These are phyloP conservation scores for Linum lewisii DNA, from an alignment of 345 rosid species.

Conservation along the genomic window DNA sequence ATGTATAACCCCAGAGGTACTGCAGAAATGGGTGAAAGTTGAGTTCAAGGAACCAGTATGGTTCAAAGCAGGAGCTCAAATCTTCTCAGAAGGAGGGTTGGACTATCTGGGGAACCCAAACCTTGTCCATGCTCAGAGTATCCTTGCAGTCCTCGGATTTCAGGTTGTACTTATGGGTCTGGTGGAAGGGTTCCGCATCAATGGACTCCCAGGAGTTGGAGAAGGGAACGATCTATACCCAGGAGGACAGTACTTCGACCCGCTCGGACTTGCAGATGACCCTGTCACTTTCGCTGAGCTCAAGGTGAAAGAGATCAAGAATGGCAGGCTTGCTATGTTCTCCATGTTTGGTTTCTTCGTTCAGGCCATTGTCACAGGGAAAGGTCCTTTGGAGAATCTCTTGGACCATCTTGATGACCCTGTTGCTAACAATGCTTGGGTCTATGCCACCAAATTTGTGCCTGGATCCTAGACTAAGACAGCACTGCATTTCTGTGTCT, in stretches of 20 bases:
- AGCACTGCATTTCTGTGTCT: neutral
- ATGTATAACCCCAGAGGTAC: constrained; percentile 89
- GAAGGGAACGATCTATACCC: constrained; percentile 94
- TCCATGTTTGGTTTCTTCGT: constrained; percentile 98
- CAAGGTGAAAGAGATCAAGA: constrained; percentile 95
- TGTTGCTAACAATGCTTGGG: constrained; percentile 98
- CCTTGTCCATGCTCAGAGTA: constrained; percentile 96
- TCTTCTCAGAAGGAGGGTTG: constrained; percentile 93
- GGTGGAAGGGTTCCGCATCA: constrained; percentile 91
- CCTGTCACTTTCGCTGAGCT: constrained; percentile 82
- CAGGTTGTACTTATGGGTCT: constrained; percentile 88
- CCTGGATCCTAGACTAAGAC: constrained; percentile 50
- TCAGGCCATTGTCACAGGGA: constrained; percentile 90
- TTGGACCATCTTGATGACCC: constrained; percentile 89
- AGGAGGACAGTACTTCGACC: constrained; percentile 83
- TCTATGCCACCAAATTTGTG: constrained; percentile 82
- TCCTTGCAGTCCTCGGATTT: constrained; percentile 78
- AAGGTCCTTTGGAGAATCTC: constrained; percentile 90
- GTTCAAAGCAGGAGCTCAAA: constrained; percentile 98
- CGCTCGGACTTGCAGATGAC: constrained; percentile 83
- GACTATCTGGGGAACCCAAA: constrained; percentile 99
- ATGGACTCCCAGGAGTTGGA: constrained; percentile 85
- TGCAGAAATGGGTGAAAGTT: constrained; percentile 69
- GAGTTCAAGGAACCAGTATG: constrained; percentile 96
- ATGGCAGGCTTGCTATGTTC: constrained; percentile 92